Evolutionary conservation across 2,329 filamentous ascomycete species (phyloP).

Genomic region (Byssoonygena ceratinophila): DNA sequence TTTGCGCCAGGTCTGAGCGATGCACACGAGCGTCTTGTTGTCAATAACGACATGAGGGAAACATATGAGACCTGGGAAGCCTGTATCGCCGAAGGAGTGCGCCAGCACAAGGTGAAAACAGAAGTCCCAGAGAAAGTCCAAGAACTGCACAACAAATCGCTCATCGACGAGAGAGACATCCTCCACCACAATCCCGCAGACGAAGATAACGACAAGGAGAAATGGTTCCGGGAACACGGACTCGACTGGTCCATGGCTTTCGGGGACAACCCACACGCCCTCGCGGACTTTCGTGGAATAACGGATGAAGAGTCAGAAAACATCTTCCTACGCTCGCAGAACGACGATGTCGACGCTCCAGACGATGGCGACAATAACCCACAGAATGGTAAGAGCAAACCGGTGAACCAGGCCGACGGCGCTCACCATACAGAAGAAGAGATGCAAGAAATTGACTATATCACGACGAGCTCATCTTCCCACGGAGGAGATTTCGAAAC

Average conservation of each 20-base stretch:
- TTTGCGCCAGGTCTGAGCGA: conserved; percentile 89
- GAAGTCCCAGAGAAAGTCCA: conserved; percentile 64
- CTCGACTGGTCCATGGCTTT: conserved; percentile 83
- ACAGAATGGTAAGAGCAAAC: background rate
- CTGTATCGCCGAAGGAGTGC: conserved; percentile 76
- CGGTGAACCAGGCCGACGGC: conserved; percentile 9
- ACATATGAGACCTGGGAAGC: conserved; percentile 93
- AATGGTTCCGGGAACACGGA: conserved; percentile 69
- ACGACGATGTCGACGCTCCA: conserved; percentile 18
- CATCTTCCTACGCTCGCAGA: conserved; percentile 21
- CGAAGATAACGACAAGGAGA: conserved; percentile 41
- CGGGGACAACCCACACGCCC: conserved; percentile 59
- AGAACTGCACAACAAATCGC: conserved; percentile 67
- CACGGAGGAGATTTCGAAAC: conserved; percentile 14
- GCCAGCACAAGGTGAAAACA: conserved; percentile 56
- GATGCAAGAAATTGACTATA: conserved; percentile 20
- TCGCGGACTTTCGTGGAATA: conserved; percentile 43
- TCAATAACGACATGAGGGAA: conserved; percentile 79
- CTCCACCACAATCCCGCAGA: conserved; percentile 57
- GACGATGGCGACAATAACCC: conserved; percentile 18
- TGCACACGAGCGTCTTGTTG: conserved; percentile 70
- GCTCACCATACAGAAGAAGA: conserved; percentile 29
- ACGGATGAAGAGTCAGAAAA: conserved; percentile 25
- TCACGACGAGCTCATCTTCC: conserved; percentile 20
- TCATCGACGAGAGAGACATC: conserved; percentile 70